Evolutionary conservation across 1,284 basidiomycete species (phyloP), one percentile per base, ranked within the genome.

Genomic region (Ustilago sp.): DNA sequence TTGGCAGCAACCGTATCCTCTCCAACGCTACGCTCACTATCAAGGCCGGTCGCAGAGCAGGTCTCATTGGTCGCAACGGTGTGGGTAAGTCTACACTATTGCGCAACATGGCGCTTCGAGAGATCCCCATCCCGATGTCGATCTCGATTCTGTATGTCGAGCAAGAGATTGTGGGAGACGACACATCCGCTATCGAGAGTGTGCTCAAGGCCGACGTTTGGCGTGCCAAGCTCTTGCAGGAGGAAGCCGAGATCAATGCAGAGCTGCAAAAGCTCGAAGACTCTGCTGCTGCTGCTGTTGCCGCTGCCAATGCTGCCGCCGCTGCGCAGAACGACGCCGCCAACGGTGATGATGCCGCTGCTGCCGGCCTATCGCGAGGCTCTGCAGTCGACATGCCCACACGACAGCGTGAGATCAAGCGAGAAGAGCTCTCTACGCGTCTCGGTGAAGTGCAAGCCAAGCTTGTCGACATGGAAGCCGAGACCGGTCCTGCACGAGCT

Each of bases 71-170:
- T 74, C 87, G 89, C 63, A 90, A 90, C 86, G 93, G 94, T 92
- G 92, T 98, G 81, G 97, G 96, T 88, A 99, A 99, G 59, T 80
- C 95, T 23, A 98, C 97, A 2, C 89, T 99, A n/a, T 89, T 99
- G 39, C 92, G 95, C 55, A 93, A 97, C 86, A 94, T 99, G 84
- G 94, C 97, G 1, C 90, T 99, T 88, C 91, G 97, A 83, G 97
- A 99, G 83, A 92, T 99, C 12, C 92, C 94, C 8, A 85, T 86
- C 56, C 84, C 84, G 1, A 84, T 93, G 0, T 93, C 98, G 86
- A 97, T 99, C 84, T 95, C 94, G 1, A 95, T 99, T 71, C 89
- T 99, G 36, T 97, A 99, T 84, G 97, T 99, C 71, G 97, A 99
- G 86, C 97, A 99, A 88, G 97, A 99, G 68, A 77, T 84, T 63